These are phyloP conservation scores for Eucalyptus marginata DNA, from an alignment of 345 rosid genomes.

Conservation along the genomic window DNA sequence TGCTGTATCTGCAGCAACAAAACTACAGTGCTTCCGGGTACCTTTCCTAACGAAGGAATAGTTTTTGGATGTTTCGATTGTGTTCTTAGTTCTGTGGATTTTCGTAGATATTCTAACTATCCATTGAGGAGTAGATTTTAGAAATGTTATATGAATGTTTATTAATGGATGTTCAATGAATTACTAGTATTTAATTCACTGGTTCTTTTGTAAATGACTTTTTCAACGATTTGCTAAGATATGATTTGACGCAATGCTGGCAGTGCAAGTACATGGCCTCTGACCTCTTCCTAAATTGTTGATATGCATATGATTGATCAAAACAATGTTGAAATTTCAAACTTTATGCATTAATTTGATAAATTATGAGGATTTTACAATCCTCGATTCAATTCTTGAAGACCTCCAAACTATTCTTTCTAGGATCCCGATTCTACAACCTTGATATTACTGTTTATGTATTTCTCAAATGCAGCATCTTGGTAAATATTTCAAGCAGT, in stretches of 20 bases:
- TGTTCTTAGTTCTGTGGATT: not conserved
- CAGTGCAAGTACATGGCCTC: not conserved
- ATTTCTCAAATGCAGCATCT: constrained; percentile 42
- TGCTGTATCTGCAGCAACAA: constrained; percentile 83
- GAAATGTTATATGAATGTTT: not conserved
- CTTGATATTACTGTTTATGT: not conserved
- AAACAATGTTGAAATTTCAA: not conserved
- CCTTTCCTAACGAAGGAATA: not conserved
- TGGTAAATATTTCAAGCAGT: constrained; percentile 87
- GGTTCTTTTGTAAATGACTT: not conserved
- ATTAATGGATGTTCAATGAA: not conserved
- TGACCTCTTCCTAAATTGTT: not conserved
- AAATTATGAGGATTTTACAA: not conserved
- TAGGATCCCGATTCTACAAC: not conserved
- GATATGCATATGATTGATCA: not conserved
- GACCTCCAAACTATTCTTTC: not conserved
- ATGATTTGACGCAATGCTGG: not conserved
- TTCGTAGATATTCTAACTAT: not conserved
- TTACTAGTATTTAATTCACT: not conserved
- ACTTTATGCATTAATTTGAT: not conserved
- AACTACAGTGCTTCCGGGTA: constrained; percentile 86
- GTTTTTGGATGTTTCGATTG: not conserved
- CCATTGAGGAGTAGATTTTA: not conserved
- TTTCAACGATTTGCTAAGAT: not conserved
- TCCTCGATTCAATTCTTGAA: not conserved